Evolutionary conservation across 495 filamentous ascomycete genomes (phyloP), one percentile per base, ranked within the genome.

Genomic region (Symbiotaphrina buchneri): DNA sequence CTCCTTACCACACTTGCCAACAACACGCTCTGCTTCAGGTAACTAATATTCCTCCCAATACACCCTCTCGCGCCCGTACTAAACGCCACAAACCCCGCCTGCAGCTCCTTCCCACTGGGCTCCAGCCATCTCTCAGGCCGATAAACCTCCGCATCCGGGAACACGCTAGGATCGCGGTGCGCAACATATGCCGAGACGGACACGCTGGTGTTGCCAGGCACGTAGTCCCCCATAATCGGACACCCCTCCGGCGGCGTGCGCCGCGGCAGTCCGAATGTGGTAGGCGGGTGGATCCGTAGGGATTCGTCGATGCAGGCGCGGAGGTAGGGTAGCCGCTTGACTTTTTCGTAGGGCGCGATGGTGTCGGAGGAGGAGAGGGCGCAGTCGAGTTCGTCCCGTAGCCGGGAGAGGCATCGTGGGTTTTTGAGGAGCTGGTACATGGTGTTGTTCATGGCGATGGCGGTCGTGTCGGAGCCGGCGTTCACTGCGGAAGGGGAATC

Each of bases 111-210:
- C 47, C 50, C 52, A 34, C 51, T 44, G 21, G 57, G 54, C 5
- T 58, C 58, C 27, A 77, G 43, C 74, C 74, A 79, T 25, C 73
- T 52, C 32, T 74, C 70, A 5, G 73, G 71, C 20, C 49, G 44
- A 36, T 74, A 75, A 10, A 35, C 27, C 19, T 68, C 54, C 0
- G 65, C 60, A 0, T 68, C 46, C 0, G 61, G 56, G 31, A 68
- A 73, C 3, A 71, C 64, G 6, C 41, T 39, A 15, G 52, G 40
- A 36, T 72, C 57, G 5, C 66, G 58, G 44, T 83, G 78, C 21
- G 84, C 50, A 0, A 57, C 63, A 39, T 74, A 73, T 11, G 73
- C 67, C 1, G n/a, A n/a, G n/a, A n/a, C n/a, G n/a, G n/a, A n/a
- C n/a, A n/a, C n/a, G n/a, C n/a, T n/a, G n/a, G n/a, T n/a, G n/a